Percentiles rank a stretch among this genome's conserved stretches.
Conservation (phyloP, 1,139 yeast species). For the Candida albicans region DNA sequence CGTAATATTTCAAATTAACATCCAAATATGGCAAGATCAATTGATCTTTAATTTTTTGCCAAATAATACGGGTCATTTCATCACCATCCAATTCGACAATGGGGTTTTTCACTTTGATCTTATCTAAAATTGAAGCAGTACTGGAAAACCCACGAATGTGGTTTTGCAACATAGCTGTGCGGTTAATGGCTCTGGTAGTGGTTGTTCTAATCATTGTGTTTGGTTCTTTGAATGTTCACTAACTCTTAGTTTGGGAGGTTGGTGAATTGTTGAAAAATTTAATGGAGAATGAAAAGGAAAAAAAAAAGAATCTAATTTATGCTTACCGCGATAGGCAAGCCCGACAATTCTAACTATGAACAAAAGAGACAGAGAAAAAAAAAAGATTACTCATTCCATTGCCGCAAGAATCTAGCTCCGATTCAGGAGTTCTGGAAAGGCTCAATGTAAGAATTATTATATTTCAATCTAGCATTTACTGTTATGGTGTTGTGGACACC, state of each 20-base stretch:
- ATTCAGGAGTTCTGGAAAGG: conserved; percentile 2
- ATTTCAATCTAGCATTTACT: no score
- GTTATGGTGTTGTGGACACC: no score
- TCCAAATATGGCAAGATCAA: conserved; percentile 70
- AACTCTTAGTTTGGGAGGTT: no score
- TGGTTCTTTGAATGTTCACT: not conserved
- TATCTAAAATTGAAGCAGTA: conserved; percentile 31
- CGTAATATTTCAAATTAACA: conserved; percentile 73
- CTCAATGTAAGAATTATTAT: not conserved
- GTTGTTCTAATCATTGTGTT: conserved; percentile 17
- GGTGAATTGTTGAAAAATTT: not conserved
- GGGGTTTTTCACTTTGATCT: conserved; percentile 69
- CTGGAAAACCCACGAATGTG: conserved; percentile 25
- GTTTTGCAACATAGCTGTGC: conserved; percentile 14
- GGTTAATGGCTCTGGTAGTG: conserved; percentile 8
- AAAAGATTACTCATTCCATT: not conserved
- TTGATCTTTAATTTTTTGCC: conserved; percentile 72
- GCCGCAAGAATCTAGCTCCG: not conserved
- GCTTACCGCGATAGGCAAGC: not conserved
- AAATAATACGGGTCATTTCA: conserved; percentile 83
- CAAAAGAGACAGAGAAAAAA: not conserved
- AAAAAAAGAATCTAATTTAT: not conserved
- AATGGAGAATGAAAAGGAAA: not conserved
- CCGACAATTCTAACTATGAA: not conserved
- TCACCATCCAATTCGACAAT: conserved; percentile 85